Conservation (phyloP, 768 basidiomycete genomes). For the Galerina sulciceps region DNA sequence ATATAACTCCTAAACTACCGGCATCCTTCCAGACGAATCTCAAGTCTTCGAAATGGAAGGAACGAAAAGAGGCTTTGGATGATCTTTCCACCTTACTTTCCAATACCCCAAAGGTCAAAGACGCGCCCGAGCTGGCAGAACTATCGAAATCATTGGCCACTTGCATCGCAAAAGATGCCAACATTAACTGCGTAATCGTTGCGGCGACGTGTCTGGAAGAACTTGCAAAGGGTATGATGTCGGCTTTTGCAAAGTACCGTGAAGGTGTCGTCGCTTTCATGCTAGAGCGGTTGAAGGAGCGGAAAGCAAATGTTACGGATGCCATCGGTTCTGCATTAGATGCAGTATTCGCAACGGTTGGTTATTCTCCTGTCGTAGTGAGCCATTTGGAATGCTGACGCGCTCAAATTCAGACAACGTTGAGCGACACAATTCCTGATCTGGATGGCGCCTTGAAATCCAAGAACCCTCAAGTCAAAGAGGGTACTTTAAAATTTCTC, state of each 20-base stretch:
- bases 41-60: slow-evolving; percentile 97
- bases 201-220: slow-evolving; percentile 87
- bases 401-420: slow-evolving; percentile 56
- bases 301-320: slow-evolving; percentile 90
- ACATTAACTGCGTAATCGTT: slow-evolving; percentile 92
- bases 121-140: slow-evolving; percentile 77
- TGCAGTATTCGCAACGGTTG: slow-evolving; percentile 85
- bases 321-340: slow-evolving; percentile 87
- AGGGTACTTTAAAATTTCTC: slow-evolving; percentile 88
- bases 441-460: slow-evolving; percentile 74
- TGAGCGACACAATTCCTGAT: slow-evolving; percentile 85
- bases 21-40: slow-evolving; percentile 73
- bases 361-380: slow-evolving; percentile 12
- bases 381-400: slow-evolving; percentile 12
- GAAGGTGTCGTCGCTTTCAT: slow-evolving; percentile 75
- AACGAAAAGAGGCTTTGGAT: slow-evolving; percentile 90
- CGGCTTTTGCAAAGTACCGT: slow-evolving; percentile 73
- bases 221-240: slow-evolving; percentile 82
- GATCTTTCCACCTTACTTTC: slow-evolving; percentile 75
- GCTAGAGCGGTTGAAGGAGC: slow-evolving; percentile 91
- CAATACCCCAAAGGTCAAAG: slow-evolving; percentile 76
- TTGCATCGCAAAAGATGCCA: slow-evolving; percentile 87
- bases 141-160: slow-evolving; percentile 76
- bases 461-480: slow-evolving; percentile 98
- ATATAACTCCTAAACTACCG: slow-evolving; percentile 79